phyloP scores from a whole-genome alignment of 208 protist species.

The Wallacemonas sp. region DNA sequence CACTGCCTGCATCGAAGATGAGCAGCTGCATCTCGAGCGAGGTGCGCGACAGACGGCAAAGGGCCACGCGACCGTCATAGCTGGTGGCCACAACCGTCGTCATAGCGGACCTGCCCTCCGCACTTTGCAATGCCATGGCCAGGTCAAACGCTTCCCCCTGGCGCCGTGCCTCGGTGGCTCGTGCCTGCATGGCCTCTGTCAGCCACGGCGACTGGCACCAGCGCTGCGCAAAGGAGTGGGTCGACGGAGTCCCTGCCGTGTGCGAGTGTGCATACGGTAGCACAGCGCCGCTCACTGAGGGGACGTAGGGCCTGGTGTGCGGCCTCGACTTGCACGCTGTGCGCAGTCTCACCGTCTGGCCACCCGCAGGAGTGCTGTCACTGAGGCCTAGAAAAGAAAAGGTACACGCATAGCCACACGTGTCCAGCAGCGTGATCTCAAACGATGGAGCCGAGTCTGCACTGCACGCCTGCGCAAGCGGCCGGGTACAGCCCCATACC shows the following conservation, averaged over 20 bases:
- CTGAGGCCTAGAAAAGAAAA: too few species aligned
- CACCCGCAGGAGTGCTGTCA: too few species aligned
- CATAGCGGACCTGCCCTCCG: not conserved
- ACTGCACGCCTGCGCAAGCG: not conserved
- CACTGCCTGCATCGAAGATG: too few species aligned
- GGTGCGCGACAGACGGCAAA: too few species aligned
- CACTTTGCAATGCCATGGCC: too few species aligned
- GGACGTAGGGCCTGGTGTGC: not conserved
- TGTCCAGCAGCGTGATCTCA: not conserved
- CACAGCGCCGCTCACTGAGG: not conserved
- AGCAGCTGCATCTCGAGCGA: too few species aligned
- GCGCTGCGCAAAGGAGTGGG: not conserved
- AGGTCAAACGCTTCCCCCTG: not conserved
- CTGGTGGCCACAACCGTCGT: not conserved
- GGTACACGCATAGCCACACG: not conserved
- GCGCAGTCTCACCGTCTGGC: too few species aligned
- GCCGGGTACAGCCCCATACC: not conserved
- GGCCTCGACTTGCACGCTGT: too few species aligned
- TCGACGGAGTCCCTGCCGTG: not conserved
- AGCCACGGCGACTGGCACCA: constrained; percentile 5
- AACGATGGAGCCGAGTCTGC: not conserved
- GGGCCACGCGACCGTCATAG: not conserved
- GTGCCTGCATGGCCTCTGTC: not conserved
- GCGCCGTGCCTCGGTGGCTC: not conserved
- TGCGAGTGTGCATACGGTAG: not conserved